Evolutionary conservation across 73 alveolate genomes (phyloP).

Genomic region (Paraurostyla sp.): DNA sequence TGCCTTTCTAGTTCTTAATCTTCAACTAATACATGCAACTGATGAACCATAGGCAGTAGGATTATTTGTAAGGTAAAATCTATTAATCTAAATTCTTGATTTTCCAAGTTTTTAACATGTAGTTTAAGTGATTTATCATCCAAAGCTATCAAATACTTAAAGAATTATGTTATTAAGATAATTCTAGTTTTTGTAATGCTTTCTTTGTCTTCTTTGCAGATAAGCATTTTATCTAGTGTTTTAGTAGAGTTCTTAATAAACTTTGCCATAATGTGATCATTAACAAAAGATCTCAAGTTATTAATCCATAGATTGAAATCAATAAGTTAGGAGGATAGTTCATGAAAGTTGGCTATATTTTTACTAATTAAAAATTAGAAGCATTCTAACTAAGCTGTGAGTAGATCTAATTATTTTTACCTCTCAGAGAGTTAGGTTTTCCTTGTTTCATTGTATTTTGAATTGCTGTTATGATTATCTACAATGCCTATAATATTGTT

Average conservation of each 20-base stretch:
- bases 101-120: not conserved
- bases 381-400: conserved; percentile 51
- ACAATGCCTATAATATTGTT: no score
- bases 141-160: conserved; percentile 16
- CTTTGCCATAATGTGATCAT: not conserved
- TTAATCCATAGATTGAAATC: conserved; percentile 9
- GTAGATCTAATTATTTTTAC: conserved; percentile 30
- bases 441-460: not conserved
- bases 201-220: conserved; percentile 63
- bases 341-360: not conserved
- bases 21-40: conserved; percentile 48
- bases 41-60: conserved; percentile 23
- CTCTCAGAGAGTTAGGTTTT: conserved; percentile 23
- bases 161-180: not conserved
- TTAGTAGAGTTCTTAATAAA: not conserved
- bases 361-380: conserved; percentile 4
- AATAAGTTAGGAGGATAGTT: not conserved
- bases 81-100: not conserved
- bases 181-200: conserved; percentile 49
- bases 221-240: conserved; percentile 8
- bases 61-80: conserved; percentile 22
- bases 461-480: not conserved
- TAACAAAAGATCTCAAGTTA: not conserved
- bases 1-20: conserved; percentile 53
- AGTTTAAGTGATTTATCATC: conserved; percentile 6